phyloP scores from a whole-genome alignment of 495 filamentous ascomycete species.

The Penicillium macrosclerotiorum region DNA sequence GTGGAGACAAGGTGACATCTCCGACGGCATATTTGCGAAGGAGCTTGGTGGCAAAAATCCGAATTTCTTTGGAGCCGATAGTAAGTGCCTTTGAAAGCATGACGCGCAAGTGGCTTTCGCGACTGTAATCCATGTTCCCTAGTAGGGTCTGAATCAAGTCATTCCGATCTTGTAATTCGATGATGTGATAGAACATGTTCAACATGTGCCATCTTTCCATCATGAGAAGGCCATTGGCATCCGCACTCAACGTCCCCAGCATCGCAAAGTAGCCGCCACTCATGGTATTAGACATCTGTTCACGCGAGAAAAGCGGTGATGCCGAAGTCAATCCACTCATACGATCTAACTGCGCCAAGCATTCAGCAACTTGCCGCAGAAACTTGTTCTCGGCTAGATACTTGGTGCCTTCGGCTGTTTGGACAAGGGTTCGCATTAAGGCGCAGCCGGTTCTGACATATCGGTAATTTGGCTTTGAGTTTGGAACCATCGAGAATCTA shows the following conservation, averaged over 20 bases:
- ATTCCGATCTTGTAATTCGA: slow-evolving; percentile 83
- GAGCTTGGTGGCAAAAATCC: slow-evolving; percentile 80
- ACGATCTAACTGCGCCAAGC: slow-evolving; percentile 88
- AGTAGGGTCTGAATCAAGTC: slow-evolving; percentile 86
- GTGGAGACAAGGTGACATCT: slow-evolving; percentile 28
- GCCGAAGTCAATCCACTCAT: slow-evolving; percentile 86
- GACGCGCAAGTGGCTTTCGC: slow-evolving; percentile 86
- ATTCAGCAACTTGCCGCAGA: slow-evolving; percentile 89
- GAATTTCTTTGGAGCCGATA: slow-evolving; percentile 84
- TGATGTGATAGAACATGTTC: slow-evolving; percentile 98
- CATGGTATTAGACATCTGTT: slow-evolving; percentile 78
- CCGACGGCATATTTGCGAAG: slow-evolving; percentile 75
- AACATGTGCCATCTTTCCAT: slow-evolving; percentile 95
- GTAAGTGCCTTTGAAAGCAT: slow-evolving; percentile 91
- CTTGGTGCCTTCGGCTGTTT: slow-evolving; percentile 75
- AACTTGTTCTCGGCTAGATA: slow-evolving; percentile 92
- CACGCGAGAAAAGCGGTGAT: slow-evolving; percentile 81
- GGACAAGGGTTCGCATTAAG: slow-evolving; percentile 78
- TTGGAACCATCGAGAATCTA: slow-evolving; percentile 81
- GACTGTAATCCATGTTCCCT: slow-evolving; percentile 84
- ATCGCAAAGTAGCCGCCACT: slow-evolving; percentile 93
- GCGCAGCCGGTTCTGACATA: slow-evolving; percentile 89
- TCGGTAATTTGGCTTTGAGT: slow-evolving; percentile 88
- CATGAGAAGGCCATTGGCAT: slow-evolving; percentile 79
- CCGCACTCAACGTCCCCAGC: slow-evolving; percentile 79